These are phyloP conservation scores for Apiotrichum veenhuisii DNA, from an alignment of 1,284 basidiomycete genomes.

Conservation along the genomic window DNA sequence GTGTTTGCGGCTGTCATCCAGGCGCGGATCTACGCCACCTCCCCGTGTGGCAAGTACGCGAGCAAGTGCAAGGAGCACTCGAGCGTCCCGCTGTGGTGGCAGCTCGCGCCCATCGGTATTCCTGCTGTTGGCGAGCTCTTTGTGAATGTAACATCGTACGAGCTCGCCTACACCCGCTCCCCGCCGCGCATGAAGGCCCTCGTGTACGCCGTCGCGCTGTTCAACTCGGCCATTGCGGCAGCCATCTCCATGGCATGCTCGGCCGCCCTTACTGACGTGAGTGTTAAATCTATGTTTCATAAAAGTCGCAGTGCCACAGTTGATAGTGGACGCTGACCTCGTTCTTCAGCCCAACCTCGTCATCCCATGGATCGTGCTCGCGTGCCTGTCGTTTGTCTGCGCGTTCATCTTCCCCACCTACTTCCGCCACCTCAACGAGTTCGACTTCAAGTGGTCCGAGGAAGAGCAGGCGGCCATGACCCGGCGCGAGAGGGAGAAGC, in stretches of 20 bases:
- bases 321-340: too few species aligned
- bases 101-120: slow-evolving; percentile 50
- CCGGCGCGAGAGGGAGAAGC: not conserved
- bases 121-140: slow-evolving; percentile 54
- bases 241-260: slow-evolving; percentile 46
- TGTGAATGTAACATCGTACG: slow-evolving; percentile 53
- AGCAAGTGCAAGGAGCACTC: slow-evolving; percentile 34
- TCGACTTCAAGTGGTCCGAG: slow-evolving; percentile 10
- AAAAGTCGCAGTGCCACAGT: too few species aligned
- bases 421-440: slow-evolving; percentile 34
- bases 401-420: slow-evolving; percentile 23
- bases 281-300: too few species aligned
- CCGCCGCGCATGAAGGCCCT: slow-evolving; percentile 50
- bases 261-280: slow-evolving; percentile 38
- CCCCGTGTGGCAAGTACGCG: slow-evolving; percentile 50
- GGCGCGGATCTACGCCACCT: slow-evolving; percentile 51
- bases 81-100: slow-evolving; percentile 43
- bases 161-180: slow-evolving; percentile 52
- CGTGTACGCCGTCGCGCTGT: slow-evolving; percentile 48
- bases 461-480: not conserved
- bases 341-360: slow-evolving; percentile 46
- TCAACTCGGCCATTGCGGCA: slow-evolving; percentile 52
- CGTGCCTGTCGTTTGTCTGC: slow-evolving; percentile 35
- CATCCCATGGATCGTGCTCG: slow-evolving; percentile 48
- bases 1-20: slow-evolving; percentile 53